phyloP scores from a whole-genome alignment of 257 asterid genomes.

The Knoxia roxburghii region DNA sequence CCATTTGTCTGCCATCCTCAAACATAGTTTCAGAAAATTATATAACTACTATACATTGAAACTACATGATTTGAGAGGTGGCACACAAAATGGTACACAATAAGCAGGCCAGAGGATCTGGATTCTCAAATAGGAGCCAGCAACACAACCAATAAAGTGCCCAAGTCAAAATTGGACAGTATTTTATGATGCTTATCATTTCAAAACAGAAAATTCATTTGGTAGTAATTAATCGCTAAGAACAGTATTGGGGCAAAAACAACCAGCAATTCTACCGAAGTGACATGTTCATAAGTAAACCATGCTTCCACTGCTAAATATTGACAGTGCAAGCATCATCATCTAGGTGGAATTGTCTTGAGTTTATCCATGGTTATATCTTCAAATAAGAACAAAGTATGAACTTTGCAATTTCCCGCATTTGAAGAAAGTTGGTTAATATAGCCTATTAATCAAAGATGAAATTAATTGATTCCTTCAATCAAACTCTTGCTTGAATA shows the following conservation, averaged over 20 bases:
- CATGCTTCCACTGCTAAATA: not conserved
- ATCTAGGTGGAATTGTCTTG: not conserved
- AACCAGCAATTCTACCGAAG: not conserved
- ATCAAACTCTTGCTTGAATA: not conserved
- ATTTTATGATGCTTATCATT: not conserved
- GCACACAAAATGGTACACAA: no score
- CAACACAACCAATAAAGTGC: slow-evolving; percentile 5
- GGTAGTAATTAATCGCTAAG: no score
- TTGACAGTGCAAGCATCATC: not conserved
- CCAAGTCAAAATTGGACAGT: not conserved
- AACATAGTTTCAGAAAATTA: no score
- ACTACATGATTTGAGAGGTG: no score
- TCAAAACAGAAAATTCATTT: not conserved
- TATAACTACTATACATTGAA: no score
- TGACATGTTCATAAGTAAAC: not conserved
- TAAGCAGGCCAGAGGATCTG: no score
- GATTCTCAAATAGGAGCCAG: not conserved
- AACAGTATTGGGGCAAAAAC: not conserved
- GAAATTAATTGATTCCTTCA: not conserved
- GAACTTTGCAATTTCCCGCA: not conserved
- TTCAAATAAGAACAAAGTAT: not conserved
- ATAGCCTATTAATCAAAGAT: not conserved
- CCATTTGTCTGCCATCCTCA: no score
- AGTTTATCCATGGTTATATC: not conserved
- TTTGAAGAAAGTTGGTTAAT: not conserved